Conservation (phyloP, 306 rosid species). For the Acacia crassicarpa region DNA sequence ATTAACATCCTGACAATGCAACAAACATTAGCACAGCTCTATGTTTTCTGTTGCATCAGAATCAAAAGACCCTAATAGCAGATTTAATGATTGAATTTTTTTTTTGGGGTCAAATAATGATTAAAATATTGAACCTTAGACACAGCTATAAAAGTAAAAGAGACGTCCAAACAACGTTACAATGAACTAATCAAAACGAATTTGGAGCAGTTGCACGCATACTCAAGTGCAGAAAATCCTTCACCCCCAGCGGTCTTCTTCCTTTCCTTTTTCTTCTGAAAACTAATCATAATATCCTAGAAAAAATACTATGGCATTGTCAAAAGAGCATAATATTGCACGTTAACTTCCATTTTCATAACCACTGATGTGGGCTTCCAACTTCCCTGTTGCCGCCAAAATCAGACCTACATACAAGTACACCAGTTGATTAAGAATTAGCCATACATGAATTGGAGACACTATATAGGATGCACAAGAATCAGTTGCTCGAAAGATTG, state of each 20-base stretch:
- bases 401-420: constrained; percentile 75
- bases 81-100: background rate
- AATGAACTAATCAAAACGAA: constrained; percentile 21
- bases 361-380: constrained; percentile 57
- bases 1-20: constrained; percentile 14
- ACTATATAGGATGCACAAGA: background rate
- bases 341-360: constrained; percentile 61
- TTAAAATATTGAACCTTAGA: constrained; percentile 9
- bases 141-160: background rate
- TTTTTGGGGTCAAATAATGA: too few species aligned
- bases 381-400: constrained; percentile 81
- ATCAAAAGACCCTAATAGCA: background rate
- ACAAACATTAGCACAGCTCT: constrained; percentile 22
- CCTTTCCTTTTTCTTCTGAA: constrained; percentile 8
- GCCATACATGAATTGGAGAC: background rate
- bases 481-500: background rate
- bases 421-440: constrained; percentile 15
- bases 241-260: constrained; percentile 17
- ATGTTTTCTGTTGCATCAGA: constrained; percentile 5
- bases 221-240: constrained; percentile 19
- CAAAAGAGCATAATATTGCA: background rate
- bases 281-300: background rate
- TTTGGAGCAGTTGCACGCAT: constrained; percentile 13
- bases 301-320: constrained; percentile 13
- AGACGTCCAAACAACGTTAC: constrained; percentile 23